Evolutionary conservation across 1,284 basidiomycete species (phyloP), one percentile per base, ranked within the genome.

Genomic region (Pseudozyma sp.): DNA sequence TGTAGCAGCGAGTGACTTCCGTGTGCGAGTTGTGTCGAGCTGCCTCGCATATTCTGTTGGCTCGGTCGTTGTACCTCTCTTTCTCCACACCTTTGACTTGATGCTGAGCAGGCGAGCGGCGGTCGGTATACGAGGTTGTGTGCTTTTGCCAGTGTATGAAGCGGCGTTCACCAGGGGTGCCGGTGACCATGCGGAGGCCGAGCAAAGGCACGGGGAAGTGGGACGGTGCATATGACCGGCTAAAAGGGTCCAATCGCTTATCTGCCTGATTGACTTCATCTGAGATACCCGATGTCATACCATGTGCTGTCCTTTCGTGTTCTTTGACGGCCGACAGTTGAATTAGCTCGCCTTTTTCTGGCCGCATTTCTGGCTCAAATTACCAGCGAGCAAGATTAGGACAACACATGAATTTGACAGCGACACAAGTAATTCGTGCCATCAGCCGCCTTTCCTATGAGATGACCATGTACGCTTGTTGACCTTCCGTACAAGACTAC

Each of bases 171-270:
- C 25, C 3, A 31, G 6, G 25, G 25, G 25, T 31, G 25, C 25
- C 39, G 39, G 39, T 40, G 39, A 40, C 39, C 39, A 40, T 45
- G 43, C 43, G 45, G 19, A 48, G 45, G 45, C 45, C 11, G 45
- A 21, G 16, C 39, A 40, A n/a, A n/a, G 16, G 45, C 45, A 48
- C 45, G 45, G 45, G 45, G 3, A 48, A 48, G 19, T 31, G 13
- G 12, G 10, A 31, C 31, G 25, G 19, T 48, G 45, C 45, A 48
- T 31, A 13, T 8, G 12, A n/a, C 39, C 39, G 39, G 39, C 39
- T 40, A 12, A 13, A 40, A 40, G 39, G 39, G 39, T n/a, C 11
- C 39, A 40, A 40, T 40, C 39, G 39, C 8, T 40, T 40, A 40
- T 40, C 39, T 40, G 11, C 12, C 4, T n/a, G 11, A 40, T 40